Evolutionary conservation across 139 green algal genomes (phyloP).

Genomic region (Chlorella sp.): DNA sequence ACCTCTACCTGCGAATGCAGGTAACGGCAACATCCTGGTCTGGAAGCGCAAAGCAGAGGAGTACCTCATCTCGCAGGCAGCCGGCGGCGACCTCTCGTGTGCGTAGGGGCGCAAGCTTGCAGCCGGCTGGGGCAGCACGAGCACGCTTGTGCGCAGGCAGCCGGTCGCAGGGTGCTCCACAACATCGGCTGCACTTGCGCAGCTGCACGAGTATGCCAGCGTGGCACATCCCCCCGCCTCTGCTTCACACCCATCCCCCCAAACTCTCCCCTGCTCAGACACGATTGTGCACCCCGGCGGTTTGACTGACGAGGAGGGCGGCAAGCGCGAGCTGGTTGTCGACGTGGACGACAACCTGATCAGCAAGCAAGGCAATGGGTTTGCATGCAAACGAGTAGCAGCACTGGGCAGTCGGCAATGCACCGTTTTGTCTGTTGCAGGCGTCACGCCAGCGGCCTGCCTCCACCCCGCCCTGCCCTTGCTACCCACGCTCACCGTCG

Average conservation of each 20-base stretch:
- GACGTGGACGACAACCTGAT: constrained; percentile 86
- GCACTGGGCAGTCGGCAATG: too few species aligned
- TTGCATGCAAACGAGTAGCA: too few species aligned
- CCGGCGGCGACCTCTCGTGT: too few species aligned
- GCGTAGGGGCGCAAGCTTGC: too few species aligned
- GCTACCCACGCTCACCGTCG: not conserved
- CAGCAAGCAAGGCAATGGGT: constrained; percentile 9
- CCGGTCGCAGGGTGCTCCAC: too few species aligned
- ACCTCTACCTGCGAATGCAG: not conserved
- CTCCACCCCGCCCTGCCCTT: too few species aligned
- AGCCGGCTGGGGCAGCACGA: not conserved
- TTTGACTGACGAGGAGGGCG: constrained; percentile 71
- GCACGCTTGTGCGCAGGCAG: too few species aligned
- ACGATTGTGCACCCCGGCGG: constrained; percentile 80
- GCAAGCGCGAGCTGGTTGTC: constrained; percentile 70
- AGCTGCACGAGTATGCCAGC: not conserved
- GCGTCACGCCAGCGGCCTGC: too few species aligned
- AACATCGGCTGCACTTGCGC: not conserved
- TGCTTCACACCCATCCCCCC: too few species aligned
- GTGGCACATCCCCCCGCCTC: too few species aligned
- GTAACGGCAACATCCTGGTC: constrained; percentile 82
- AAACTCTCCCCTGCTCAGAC: not conserved
- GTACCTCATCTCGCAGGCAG: constrained; percentile 61
- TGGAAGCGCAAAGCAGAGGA: constrained; percentile 89
- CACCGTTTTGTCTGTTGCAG: too few species aligned